Evolutionary conservation across 1,284 basidiomycete genomes (phyloP).

Genomic region (Xerocomus cyaneibrunnescens): DNA sequence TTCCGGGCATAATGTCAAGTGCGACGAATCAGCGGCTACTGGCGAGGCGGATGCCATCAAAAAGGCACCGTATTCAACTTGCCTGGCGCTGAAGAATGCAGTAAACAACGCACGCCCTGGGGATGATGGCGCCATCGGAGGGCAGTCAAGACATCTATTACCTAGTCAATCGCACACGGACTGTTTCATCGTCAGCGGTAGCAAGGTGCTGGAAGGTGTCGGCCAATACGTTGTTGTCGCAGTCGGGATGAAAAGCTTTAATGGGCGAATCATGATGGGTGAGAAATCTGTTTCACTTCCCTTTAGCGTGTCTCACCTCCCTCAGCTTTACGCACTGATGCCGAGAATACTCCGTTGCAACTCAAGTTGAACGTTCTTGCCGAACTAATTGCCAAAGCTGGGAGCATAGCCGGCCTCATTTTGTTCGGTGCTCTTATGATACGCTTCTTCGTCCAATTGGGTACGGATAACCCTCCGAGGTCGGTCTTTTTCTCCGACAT

Average conservation of each 20-base stretch:
- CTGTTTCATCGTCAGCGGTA: conserved; percentile 93
- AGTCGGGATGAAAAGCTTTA: conserved; percentile 91
- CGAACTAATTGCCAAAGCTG: conserved; percentile 92
- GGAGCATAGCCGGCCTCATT: conserved; percentile 77
- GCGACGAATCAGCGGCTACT: conserved; percentile 95
- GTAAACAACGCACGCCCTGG: conserved; percentile 21
- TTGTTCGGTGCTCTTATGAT: conserved; percentile 91
- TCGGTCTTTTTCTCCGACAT: conserved; percentile 18
- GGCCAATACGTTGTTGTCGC: conserved; percentile 92
- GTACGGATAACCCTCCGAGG: conserved; percentile 52
- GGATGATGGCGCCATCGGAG: conserved; percentile 25
- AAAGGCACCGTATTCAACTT: conserved; percentile 82
- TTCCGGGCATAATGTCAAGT: conserved; percentile 89
- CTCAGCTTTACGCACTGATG: conserved; percentile 73
- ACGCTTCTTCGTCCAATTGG: conserved; percentile 89
- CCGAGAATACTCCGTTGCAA: conserved; percentile 91
- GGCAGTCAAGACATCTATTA: conserved; percentile 20
- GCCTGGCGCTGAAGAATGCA: conserved; percentile 47
- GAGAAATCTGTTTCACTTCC: conserved; percentile 3
- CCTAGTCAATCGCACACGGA: conserved; percentile 62
- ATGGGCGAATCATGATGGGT: conserved; percentile 97
- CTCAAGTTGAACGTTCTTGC: conserved; percentile 91
- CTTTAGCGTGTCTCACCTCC: conserved; percentile 13
- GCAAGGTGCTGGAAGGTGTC: conserved; percentile 93
- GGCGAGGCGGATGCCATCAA: conserved; percentile 96